Evolutionary conservation across 2,329 filamentous ascomycete genomes (phyloP).

Genomic region (Talaromyces albobiverticillius): DNA sequence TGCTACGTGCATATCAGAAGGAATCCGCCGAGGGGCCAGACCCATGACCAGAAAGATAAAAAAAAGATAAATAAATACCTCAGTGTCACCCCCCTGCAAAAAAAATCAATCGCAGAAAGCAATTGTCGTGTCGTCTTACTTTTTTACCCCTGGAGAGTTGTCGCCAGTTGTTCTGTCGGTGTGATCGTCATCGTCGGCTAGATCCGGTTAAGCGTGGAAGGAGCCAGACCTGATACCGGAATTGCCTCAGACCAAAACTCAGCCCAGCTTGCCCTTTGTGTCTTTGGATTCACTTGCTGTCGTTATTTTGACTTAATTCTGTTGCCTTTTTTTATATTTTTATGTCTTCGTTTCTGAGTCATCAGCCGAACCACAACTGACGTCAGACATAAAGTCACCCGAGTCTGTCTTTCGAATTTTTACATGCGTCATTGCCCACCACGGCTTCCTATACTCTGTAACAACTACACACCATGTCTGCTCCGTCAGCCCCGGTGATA

Average conservation of each 20-base stretch:
- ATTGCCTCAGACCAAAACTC: conserved; percentile 8
- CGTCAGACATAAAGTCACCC: neutral
- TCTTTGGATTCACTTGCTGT: neutral
- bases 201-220: conserved; percentile 15
- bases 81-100: too few species aligned
- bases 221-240: conserved; percentile 3
- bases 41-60: neutral
- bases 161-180: neutral
- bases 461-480: conserved; percentile 32
- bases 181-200: conserved; percentile 15
- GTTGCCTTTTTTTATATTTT: neutral
- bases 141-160: neutral
- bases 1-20: conserved; percentile 4
- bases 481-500: conserved; percentile 53
- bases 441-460: conserved; percentile 15
- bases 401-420: neutral
- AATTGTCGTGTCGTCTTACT: neutral
- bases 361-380: neutral
- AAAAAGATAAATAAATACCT: neutral
- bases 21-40: neutral
- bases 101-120: neutral
- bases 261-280: neutral
- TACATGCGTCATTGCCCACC: conserved; percentile 14
- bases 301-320: neutral
- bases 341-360: too few species aligned